Base-by-base conservation (phyloP, 768 basidiomycete genomes). In the Boletus rubroflammeus region DNA sequence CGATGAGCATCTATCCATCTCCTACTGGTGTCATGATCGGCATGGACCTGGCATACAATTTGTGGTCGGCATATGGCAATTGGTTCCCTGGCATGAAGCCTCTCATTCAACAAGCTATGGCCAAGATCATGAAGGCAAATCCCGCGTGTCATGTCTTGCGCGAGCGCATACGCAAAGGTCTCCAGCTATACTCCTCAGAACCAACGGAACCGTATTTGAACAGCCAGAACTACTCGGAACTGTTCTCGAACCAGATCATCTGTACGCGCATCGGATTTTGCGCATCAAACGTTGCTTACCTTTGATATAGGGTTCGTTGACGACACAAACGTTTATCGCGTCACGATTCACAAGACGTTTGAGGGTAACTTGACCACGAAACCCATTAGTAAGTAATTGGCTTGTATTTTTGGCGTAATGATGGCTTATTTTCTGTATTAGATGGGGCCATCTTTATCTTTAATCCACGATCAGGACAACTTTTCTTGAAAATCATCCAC, bases 21-120 rank as follows among this genome's bases (percentile, higher is more conserved):
- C 97, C 97, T 5, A 98, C 96, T 44, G 97, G 97, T 77, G 87
- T 98, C 54, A 92, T 99, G 85, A 95, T 99, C 63, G 95, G 93
- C 70, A 92, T 99, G 88, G 97, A 98, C 70, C 73, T 98, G 51
- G 96, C 97, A 0, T 98, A 98, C 75, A 99, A 98, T 72, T 67
- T 99, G 55, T 97, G 97, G 91, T 96, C 96, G 29, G 96, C 92
- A 1, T 99, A 96, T 64, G 97, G 97, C 57, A 96, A 96, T 70
- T 98, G 92, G 93, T 97, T 98, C 88, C 97, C 97, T 14, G 96
- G 97, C 43, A 83, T 98, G 81, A 98, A 98, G 74, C 95, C 95
- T 5, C 80, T 99, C 56, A 87, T 99, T 54, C 96, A 97, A 70
- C 95, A 97, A 73, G 97, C 96, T 6, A 97, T 99, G 94, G 93